These are phyloP conservation scores for Saxophila tyrrhenica DNA, from an alignment of 495 filamentous ascomycete species.

Conservation along the genomic window DNA sequence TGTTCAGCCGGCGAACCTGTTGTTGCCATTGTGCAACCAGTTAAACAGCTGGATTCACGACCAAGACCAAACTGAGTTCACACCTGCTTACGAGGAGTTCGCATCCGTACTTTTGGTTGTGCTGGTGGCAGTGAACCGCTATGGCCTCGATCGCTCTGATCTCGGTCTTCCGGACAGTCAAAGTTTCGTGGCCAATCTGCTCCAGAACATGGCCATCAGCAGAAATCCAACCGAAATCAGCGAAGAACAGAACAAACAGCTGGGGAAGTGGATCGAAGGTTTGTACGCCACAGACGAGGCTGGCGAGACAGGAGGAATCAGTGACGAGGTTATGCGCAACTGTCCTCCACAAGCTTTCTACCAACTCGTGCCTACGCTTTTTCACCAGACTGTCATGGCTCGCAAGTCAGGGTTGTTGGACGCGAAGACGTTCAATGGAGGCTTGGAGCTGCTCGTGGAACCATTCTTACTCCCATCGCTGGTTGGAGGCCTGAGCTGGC, in stretches of 20 bases:
- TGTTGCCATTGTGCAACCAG: constrained; percentile 74
- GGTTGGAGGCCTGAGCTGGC: constrained; percentile 67
- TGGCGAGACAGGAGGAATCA: constrained; percentile 50
- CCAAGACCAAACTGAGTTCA: constrained; percentile 86
- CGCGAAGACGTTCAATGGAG: constrained; percentile 72
- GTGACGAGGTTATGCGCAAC: constrained; percentile 79
- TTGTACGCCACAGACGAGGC: constrained; percentile 56
- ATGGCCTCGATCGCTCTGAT: constrained; percentile 57
- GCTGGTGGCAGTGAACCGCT: constrained; percentile 73
- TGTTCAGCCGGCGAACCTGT: constrained; percentile 57
- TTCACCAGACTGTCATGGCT: constrained; percentile 72
- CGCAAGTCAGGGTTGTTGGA: constrained; percentile 57
- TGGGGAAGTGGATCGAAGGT: constrained; percentile 75
- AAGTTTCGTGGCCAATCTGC: constrained; percentile 70
- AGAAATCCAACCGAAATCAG: constrained; percentile 53
- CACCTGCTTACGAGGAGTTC: constrained; percentile 95
- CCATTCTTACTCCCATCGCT: constrained; percentile 83
- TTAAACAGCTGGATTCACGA: constrained; percentile 88
- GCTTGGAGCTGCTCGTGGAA: constrained; percentile 81
- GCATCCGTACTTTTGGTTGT: constrained; percentile 77
- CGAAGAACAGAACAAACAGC: constrained; percentile 62
- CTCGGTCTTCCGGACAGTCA: constrained; percentile 48
- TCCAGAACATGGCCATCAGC: constrained; percentile 51
- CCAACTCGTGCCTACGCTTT: constrained; percentile 75
- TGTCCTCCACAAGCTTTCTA: constrained; percentile 95